Evolutionary conservation across 1,284 basidiomycete species (phyloP).

Genomic region (Trametes polyzona): DNA sequence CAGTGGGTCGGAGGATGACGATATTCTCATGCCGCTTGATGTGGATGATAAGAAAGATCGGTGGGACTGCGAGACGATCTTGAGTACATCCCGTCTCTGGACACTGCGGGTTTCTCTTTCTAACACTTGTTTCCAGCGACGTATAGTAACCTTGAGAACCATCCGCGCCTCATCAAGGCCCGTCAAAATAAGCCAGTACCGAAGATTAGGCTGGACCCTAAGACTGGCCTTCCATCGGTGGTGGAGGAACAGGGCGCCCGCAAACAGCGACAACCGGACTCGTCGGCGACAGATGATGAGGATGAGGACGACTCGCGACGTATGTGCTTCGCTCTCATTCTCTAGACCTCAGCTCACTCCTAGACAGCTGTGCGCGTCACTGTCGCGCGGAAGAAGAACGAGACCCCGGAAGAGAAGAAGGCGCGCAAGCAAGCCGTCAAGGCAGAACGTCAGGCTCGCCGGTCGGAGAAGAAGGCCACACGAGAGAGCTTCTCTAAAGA

Average conservation of each 20-base stretch:
- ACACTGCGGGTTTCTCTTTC: neutral
- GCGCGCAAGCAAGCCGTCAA: constrained; percentile 90
- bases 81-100: constrained; percentile 64
- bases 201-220: constrained; percentile 73
- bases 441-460: constrained; percentile 73
- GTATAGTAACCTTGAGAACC: constrained; percentile 94
- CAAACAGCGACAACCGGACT: constrained; percentile 8
- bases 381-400: constrained; percentile 74
- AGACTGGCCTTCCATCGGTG: constrained; percentile 75
- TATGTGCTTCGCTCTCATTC: constrained; percentile 24
- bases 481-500: constrained; percentile 81
- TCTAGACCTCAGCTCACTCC: neutral
- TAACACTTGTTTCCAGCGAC: constrained; percentile 63
- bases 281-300: constrained; percentile 36
- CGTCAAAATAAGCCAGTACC: constrained; percentile 56
- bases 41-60: constrained; percentile 73
- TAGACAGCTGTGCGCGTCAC: constrained; percentile 46
- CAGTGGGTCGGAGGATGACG: constrained; percentile 48
- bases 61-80: constrained; percentile 95
- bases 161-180: constrained; percentile 82
- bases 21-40: constrained; percentile 56
- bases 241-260: constrained; percentile 26
- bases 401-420: constrained; percentile 87
- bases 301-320: constrained; percentile 41
- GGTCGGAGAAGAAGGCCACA: constrained; percentile 81